Percentiles rank a stretch among this genome's conserved stretches.
Evolutionary conservation across 371 early-diverging fungal genomes (phyloP).

Genomic region (Lichtheimia corymbifera): DNA sequence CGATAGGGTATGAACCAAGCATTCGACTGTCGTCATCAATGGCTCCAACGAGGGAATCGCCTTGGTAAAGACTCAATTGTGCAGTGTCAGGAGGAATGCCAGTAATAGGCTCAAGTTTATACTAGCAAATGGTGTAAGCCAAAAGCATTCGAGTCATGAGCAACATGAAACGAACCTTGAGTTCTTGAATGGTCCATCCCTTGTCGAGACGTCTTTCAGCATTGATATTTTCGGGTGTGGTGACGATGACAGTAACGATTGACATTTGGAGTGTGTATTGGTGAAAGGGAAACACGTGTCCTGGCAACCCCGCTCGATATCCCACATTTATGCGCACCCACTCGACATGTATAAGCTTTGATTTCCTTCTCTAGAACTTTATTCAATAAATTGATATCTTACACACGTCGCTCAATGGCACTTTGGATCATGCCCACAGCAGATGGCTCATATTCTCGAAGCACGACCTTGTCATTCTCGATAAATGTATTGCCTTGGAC

Average conservation of each 20-base stretch:
- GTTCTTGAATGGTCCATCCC: slow-evolving; percentile 63
- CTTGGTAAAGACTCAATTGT: slow-evolving; percentile 62
- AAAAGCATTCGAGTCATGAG: background rate
- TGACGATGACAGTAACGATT: slow-evolving; percentile 78
- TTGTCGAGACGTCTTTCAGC: slow-evolving; percentile 84
- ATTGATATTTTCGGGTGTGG: slow-evolving; percentile 61
- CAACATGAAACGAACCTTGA: slow-evolving; percentile 61
- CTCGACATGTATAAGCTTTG: background rate
- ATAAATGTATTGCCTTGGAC: slow-evolving; percentile 57
- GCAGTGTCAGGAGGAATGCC: slow-evolving; percentile 81
- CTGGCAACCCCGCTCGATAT: background rate
- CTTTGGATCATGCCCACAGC: slow-evolving; percentile 61
- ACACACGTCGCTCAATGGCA: slow-evolving; percentile 53
- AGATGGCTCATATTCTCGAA: slow-evolving; percentile 60
- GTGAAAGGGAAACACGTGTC: slow-evolving; percentile 1
- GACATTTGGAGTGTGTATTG: slow-evolving; percentile 36
- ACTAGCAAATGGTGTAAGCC: slow-evolving; percentile 29
- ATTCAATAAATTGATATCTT: slow-evolving; percentile 9
- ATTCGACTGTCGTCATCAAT: slow-evolving; percentile 69
- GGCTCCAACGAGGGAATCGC: slow-evolving; percentile 58
- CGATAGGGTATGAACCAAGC: slow-evolving; percentile 87
- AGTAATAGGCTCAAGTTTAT: slow-evolving; percentile 89
- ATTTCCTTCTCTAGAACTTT: background rate
- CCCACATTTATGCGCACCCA: background rate
- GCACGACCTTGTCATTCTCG: slow-evolving; percentile 36